Conservation (phyloP, 2,329 filamentous ascomycete species). For the Penicillium sp. region DNA sequence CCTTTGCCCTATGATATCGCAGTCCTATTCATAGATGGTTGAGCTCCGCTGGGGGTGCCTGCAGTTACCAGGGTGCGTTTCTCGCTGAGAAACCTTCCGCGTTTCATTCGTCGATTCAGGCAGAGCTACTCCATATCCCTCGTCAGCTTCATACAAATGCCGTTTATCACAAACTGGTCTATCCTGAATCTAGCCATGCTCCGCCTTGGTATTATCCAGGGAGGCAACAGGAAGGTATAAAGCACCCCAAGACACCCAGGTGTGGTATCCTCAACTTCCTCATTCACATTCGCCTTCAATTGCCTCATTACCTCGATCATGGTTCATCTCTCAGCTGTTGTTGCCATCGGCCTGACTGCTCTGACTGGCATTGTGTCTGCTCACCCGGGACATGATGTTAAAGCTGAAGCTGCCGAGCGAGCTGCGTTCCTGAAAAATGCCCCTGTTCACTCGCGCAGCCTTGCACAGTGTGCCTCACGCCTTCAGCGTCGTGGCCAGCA, state of each 20-base stretch:
- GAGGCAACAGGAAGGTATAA: not conserved
- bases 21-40: not conserved
- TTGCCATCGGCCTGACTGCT: conserved; percentile 20
- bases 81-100: conserved; percentile 8
- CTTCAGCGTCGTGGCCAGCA: conserved; percentile 44
- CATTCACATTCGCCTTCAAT: not conserved
- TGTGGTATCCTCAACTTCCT: not conserved
- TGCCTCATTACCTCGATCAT: conserved; percentile 5
- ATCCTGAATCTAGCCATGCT: not conserved
- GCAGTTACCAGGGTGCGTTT: not conserved
- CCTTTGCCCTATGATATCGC: not conserved
- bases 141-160: conserved; percentile 1
- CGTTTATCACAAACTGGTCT: not conserved
- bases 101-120: conserved; percentile 8
- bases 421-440: conserved; percentile 38
- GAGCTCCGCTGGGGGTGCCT: conserved; percentile 7
- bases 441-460: conserved; percentile 34
- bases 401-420: conserved; percentile 44
- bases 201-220: not conserved
- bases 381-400: conserved; percentile 45
- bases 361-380: conserved; percentile 27
- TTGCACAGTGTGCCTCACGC: conserved; percentile 42
- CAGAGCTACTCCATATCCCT: not conserved
- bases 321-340: conserved; percentile 17
- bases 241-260: not conserved